Evolutionary conservation across 1,139 yeast species (phyloP).

Genomic region (Eremothecium coryli): DNA sequence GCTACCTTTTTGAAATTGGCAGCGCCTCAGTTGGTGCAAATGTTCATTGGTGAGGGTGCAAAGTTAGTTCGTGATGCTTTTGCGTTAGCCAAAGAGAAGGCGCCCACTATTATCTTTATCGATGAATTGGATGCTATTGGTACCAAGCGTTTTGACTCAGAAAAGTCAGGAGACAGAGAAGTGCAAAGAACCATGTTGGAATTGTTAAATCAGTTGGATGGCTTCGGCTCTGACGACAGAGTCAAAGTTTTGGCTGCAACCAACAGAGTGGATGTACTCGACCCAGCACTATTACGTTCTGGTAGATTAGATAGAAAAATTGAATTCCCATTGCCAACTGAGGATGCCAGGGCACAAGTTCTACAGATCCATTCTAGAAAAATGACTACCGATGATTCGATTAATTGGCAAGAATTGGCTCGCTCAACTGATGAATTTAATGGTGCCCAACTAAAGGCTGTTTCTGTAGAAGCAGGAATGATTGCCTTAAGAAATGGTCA

Average conservation of each 20-base stretch:
- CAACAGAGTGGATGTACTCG: conserved; percentile 93
- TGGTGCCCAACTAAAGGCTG: conserved; percentile 97
- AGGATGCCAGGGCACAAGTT: conserved; percentile 94
- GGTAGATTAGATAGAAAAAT: conserved; percentile 97
- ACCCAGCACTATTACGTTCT: conserved; percentile 92
- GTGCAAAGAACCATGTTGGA: conserved; percentile 99
- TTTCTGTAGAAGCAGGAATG: conserved; percentile 99
- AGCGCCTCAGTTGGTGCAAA: conserved; percentile 96
- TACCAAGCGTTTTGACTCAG: conserved; percentile 95
- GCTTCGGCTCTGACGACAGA: conserved; percentile 95
- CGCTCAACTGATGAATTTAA: conserved; percentile 96
- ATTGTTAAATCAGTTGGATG: conserved; percentile 90
- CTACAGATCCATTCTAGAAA: conserved; percentile 95
- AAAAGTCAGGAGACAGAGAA: conserved; percentile 96
- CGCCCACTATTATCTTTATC: conserved; percentile 94
- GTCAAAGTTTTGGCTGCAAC: conserved; percentile 98
- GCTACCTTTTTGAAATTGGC: conserved; percentile 96
- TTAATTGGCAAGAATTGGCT: conserved; percentile 97
- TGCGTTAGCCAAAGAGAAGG: conserved; percentile 96
- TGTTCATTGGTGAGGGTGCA: conserved; percentile 99
- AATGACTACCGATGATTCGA: conserved; percentile 86
- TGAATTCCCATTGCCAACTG: conserved; percentile 95
- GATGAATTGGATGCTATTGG: conserved; percentile 99
- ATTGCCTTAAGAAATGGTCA: conserved; percentile 95
- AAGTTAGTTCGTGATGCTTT: conserved; percentile 96